Conservation (phyloP, 768 basidiomycete species). For the Lactarius hatsudake region DNA sequence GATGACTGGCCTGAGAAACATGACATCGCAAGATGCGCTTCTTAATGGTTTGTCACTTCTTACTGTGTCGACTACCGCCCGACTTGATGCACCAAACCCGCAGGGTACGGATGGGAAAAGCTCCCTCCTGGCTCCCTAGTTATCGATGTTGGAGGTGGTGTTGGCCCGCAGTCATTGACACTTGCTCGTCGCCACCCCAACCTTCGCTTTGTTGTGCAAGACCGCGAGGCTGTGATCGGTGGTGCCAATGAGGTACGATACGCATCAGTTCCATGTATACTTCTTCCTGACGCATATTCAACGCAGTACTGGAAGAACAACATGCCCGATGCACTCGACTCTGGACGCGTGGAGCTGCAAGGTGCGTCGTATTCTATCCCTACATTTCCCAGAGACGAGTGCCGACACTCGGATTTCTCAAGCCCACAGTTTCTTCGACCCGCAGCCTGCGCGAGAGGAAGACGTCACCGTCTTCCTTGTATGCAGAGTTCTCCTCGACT, state of each 20-base stretch:
- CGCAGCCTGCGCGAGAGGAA: neutral
- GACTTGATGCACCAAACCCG: neutral
- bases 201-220: too few species aligned
- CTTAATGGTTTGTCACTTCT: neutral
- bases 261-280: neutral
- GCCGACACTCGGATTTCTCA: neutral
- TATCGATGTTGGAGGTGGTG: too few species aligned
- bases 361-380: neutral
- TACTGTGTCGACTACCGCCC: too few species aligned
- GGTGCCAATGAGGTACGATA: neutral
- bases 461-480: neutral
- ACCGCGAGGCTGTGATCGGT: neutral
- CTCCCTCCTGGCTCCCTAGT: too few species aligned
- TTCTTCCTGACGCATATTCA: neutral
- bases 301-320: neutral
- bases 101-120: neutral
- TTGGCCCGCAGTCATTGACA: too few species aligned
- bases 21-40: neutral
- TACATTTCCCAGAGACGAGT: neutral
- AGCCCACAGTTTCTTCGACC: neutral
- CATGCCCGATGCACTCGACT: too few species aligned
- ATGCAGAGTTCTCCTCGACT: neutral
- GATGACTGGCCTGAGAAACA: conserved; percentile 32
- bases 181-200: too few species aligned
- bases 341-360: neutral